Percentiles rank a stretch among this genome's conserved stretches.
phyloP scores from a whole-genome alignment of 495 filamentous ascomycete genomes.

The Sabuloglossum arenarium region DNA sequence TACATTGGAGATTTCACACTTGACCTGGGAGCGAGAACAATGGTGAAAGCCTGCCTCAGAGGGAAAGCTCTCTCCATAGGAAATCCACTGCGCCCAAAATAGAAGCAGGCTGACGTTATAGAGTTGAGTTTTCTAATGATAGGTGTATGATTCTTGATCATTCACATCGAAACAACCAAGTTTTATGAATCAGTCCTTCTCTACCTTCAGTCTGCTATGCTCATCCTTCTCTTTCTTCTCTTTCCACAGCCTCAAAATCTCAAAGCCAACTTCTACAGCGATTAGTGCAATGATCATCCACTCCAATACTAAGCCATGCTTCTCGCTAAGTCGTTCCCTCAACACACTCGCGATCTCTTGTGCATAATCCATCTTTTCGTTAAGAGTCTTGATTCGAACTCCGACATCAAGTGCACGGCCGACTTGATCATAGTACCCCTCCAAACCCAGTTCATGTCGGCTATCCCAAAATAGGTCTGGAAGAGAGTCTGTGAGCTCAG shows the following conservation, averaged over 20 bases:
- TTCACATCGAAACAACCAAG: neutral
- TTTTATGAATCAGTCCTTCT: neutral
- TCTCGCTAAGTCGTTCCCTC: constrained; percentile 74
- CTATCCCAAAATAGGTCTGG: constrained; percentile 97
- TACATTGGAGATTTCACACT: neutral
- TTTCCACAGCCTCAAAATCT: constrained; percentile 38
- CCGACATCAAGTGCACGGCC: constrained; percentile 78
- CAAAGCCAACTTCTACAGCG: constrained; percentile 67
- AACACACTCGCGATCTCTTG: constrained; percentile 85
- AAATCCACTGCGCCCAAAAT: neutral
- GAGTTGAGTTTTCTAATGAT: neutral
- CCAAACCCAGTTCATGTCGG: constrained; percentile 58
- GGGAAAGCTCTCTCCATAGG: neutral
- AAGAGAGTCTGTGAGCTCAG: constrained; percentile 83
- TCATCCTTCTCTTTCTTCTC: constrained; percentile 15
- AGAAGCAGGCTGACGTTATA: neutral
- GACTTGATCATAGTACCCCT: constrained; percentile 87
- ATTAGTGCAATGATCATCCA: constrained; percentile 96
- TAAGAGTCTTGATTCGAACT: constrained; percentile 78
- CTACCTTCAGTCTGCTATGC: neutral
- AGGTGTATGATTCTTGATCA: neutral
- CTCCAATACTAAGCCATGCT: constrained; percentile 69
- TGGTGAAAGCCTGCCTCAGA: neutral
- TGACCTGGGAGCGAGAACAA: neutral
- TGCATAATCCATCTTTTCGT: constrained; percentile 95